Base-by-base conservation (phyloP, 1,139 yeast genomes). In the Sugiyamaella paludigena region DNA sequence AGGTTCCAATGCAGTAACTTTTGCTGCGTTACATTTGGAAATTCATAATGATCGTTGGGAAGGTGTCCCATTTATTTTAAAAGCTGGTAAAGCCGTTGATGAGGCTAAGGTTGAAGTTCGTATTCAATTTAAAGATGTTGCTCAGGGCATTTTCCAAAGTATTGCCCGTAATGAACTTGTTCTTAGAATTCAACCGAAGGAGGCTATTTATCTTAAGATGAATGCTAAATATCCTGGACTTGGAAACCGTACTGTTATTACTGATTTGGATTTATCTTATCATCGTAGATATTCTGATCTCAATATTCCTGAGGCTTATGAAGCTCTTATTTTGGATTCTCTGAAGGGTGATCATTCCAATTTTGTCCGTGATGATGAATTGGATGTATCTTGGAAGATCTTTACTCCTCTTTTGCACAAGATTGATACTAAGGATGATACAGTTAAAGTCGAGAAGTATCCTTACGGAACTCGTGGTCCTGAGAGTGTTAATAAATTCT, bases 311-410 rank as follows among this genome's bases (percentile, higher is more conserved):
- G 97, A 91, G 75, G 98, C 98, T 43, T 92, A 92, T 70, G 98
- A 94, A 74, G 86, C 96, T 2, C 81, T 92, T 62, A 87, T 92
- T 61, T 81, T 95, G 69, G 98, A 94, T 69, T 87, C 92, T 55
- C 74, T 84, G 66, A 78, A 81, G 60, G 98, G 95, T 51, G 95
- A 91, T 71, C 98, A 92, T 72, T 85, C 98, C 53, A 91, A 91
- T 74, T 92, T 94, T 68, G 98, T 92, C 34, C 85, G 98, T 73
- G 98, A 91, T 67, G 99, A 92, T 68, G 99, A 92, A 73, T 80
- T 94, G 66, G 97, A 91, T 53, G 82, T 84, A 52, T 84, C 95
- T 52, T 92, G 99, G 99, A 77, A 79, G 62, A 74, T 92, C 53
- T 91, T 92, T 74, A 91, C 98, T 13, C 98, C 98, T 15, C 75